A percentile compares a stretch with the other conserved stretches of the same genome.
phyloP scores from a whole-genome alignment of 2,329 filamentous ascomycete genomes.

The Scorias spongiosa region DNA sequence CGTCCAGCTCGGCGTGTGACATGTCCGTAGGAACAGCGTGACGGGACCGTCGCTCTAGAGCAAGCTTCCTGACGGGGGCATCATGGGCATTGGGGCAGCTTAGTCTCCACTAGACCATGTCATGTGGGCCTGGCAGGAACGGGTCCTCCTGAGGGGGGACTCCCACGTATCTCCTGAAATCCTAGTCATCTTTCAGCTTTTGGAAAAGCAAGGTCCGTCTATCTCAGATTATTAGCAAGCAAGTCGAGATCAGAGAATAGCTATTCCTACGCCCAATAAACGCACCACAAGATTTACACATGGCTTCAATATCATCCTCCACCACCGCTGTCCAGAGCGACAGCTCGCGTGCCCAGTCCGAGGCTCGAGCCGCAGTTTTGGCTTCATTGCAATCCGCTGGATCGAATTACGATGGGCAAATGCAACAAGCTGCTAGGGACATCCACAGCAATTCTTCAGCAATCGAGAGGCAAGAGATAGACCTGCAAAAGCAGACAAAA shows the following conservation, averaged over 20 bases:
- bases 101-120: background rate
- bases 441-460: slow-evolving; percentile 54
- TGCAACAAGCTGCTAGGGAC: slow-evolving; percentile 51
- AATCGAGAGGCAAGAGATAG: slow-evolving; percentile 50
- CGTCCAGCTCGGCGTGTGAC: too few relatives aligned
- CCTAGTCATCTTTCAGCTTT: too few relatives aligned
- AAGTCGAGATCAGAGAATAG: too few relatives aligned
- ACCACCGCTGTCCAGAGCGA: slow-evolving; percentile 4
- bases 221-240: too few relatives aligned
- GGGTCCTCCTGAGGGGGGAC: too few relatives aligned
- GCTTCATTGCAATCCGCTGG: slow-evolving; percentile 41
- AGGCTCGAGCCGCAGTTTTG: slow-evolving; percentile 36
- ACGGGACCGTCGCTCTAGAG: background rate
- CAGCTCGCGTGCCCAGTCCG: slow-evolving; percentile 22
- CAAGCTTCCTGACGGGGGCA: background rate
- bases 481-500: slow-evolving; percentile 27
- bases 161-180: too few relatives aligned
- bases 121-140: background rate
- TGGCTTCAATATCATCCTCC: slow-evolving; percentile 6
- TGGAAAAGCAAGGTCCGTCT: too few relatives aligned
- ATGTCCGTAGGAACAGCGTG: background rate
- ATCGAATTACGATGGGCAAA: slow-evolving; percentile 53
- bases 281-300: background rate
- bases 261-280: too few relatives aligned
- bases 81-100: background rate